Conservation (phyloP, 306 rosid species). For the Styphnolobium japonicum region DNA sequence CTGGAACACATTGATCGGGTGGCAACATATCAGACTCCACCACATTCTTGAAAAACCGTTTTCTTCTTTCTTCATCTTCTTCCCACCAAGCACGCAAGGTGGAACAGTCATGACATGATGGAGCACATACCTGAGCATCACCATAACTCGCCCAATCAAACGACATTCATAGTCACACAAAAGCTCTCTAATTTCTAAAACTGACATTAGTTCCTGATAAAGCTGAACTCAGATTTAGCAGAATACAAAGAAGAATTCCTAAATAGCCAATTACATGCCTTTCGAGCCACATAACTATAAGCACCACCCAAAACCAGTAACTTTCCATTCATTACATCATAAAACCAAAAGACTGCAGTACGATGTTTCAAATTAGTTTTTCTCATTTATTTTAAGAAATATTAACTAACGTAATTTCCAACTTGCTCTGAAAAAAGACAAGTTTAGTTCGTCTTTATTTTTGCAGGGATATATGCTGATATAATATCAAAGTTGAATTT, state of each 20-base stretch:
- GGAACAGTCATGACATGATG: slow-evolving; percentile 96
- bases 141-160: slow-evolving; percentile 1
- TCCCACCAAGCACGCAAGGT: slow-evolving; percentile 99
- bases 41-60: slow-evolving; percentile 59
- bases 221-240: slow-evolving; percentile 1
- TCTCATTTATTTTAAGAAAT: neutral
- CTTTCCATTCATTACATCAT: neutral
- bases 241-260: neutral
- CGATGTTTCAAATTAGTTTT: neutral
- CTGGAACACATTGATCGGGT: slow-evolving; percentile 72
- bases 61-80: slow-evolving; percentile 92
- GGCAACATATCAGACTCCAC: slow-evolving; percentile 68
- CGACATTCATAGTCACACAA: slow-evolving; percentile 4
- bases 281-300: neutral
- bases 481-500: neutral
- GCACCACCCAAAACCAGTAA: neutral
- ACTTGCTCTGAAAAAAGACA: neutral
- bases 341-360: neutral
- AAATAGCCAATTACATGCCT: neutral
- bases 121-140: slow-evolving; percentile 81
- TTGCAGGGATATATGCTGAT: neutral
- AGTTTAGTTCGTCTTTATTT: neutral
- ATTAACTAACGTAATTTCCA: neutral
- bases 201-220: neutral
- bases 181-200: neutral